These are phyloP conservation scores for Carnegiea gigantea DNA, from an alignment of 179 eudicot genomes.

Conservation along the genomic window DNA sequence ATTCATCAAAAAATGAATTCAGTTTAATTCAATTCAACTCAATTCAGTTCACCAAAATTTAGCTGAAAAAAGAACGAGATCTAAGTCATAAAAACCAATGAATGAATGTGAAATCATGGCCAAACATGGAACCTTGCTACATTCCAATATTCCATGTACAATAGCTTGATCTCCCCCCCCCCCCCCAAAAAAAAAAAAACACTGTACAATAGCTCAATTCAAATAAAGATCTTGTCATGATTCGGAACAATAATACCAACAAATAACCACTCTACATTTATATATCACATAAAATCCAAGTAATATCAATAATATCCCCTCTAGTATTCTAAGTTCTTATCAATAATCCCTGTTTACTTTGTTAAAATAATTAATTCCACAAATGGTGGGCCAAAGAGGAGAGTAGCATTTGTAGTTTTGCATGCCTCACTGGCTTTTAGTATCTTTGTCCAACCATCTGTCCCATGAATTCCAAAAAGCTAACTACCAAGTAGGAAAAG, in stretches of 20 bases:
- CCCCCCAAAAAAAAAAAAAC: not conserved
- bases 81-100: not conserved
- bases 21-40: too few species aligned
- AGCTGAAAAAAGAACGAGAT: too few species aligned
- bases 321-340: not conserved
- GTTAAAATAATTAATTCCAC: not conserved
- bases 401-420: conserved; percentile 31
- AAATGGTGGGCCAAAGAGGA: conserved; percentile 29
- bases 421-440: conserved; percentile 32
- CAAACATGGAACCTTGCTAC: not conserved
- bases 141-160: not conserved
- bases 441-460: conserved; percentile 34
- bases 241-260: not conserved
- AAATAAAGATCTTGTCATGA: not conserved
- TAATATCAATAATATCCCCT: not conserved
- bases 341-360: not conserved
- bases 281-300: not conserved
- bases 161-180: not conserved
- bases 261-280: not conserved
- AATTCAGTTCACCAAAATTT: too few species aligned
- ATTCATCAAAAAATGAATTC: too few species aligned
- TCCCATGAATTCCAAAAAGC: conserved; percentile 48
- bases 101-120: not conserved
- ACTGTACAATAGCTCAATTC: not conserved
- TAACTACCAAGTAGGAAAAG: conserved; percentile 33